Conservation (phyloP, 768 basidiomycete genomes). For the Imleria badia region DNA sequence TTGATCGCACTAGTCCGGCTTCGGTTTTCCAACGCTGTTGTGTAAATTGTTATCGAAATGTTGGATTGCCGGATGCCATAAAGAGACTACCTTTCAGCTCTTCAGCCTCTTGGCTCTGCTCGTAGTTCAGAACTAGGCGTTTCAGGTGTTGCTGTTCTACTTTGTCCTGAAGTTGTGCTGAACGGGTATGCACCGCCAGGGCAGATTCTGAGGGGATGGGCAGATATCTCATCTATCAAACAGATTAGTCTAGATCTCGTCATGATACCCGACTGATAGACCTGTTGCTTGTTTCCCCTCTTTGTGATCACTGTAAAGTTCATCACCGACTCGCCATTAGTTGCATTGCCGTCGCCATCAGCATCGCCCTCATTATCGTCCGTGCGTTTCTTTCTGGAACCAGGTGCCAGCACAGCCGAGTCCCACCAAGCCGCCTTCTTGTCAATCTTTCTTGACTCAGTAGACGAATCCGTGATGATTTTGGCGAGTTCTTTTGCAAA, state of each 20-base stretch:
- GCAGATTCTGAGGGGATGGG: slow-evolving; percentile 86
- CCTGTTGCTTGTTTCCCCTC: slow-evolving; percentile 91
- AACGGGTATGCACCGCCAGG: slow-evolving; percentile 86
- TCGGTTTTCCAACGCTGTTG: slow-evolving; percentile 64
- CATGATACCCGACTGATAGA: slow-evolving; percentile 26
- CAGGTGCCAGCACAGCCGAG: slow-evolving; percentile 71
- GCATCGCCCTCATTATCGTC: slow-evolving; percentile 60
- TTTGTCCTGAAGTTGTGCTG: slow-evolving; percentile 90
- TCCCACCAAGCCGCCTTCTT: slow-evolving; percentile 92
- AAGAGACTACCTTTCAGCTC: slow-evolving; percentile 63
- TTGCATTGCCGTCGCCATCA: slow-evolving; percentile 36
- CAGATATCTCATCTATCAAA: slow-evolving; percentile 72
- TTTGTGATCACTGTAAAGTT: slow-evolving; percentile 92
- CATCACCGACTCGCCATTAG: slow-evolving; percentile 54
- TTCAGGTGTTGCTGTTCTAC: slow-evolving; percentile 98
- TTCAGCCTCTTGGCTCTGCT: slow-evolving; percentile 85
- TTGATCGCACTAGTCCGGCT: slow-evolving; percentile 69
- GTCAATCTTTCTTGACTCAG: slow-evolving; percentile 82
- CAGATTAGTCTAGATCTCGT: slow-evolving; percentile 8
- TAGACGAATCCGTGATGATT: slow-evolving; percentile 85
- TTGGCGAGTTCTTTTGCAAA: slow-evolving; percentile 96
- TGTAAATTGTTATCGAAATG: background rate
- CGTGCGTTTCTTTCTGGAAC: slow-evolving; percentile 60
- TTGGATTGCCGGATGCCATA: background rate
- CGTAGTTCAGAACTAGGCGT: slow-evolving; percentile 88